Evolutionary conservation across 176 grass and related monocot genomes (phyloP).

Genomic region (Triticum urartu): DNA sequence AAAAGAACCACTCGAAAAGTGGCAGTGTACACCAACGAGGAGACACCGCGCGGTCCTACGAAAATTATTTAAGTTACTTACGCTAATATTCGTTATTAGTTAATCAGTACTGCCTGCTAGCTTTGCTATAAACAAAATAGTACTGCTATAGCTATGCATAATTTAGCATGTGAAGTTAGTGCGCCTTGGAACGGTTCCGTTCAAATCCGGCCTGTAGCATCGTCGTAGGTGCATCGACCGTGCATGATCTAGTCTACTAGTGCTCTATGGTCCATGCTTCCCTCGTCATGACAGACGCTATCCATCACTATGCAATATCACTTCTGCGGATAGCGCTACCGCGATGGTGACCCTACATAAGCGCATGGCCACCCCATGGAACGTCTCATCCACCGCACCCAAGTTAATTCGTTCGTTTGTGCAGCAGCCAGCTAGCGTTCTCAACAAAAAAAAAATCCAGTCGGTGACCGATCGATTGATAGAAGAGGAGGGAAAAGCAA

Average conservation of each 20-base stretch:
- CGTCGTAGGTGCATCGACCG: background rate
- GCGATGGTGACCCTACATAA: background rate
- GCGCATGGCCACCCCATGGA: background rate
- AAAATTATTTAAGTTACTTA: background rate
- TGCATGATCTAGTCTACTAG: background rate
- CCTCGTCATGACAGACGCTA: background rate
- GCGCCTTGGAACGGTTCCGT: background rate
- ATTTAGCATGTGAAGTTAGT: slow-evolving; percentile 14
- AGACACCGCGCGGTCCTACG: background rate
- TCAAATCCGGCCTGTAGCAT: background rate
- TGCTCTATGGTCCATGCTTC: background rate
- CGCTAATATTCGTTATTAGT: too few species aligned
- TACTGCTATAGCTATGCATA: too few species aligned
- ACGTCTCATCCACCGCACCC: background rate
- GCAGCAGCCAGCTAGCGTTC: background rate
- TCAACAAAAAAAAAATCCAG: background rate
- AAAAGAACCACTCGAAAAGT: background rate
- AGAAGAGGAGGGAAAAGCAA: background rate
- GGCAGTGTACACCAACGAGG: background rate
- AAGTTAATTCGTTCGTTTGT: background rate
- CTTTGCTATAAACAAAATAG: too few species aligned
- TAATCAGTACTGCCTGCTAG: too few species aligned
- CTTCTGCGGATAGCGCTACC: background rate
- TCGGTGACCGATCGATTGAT: background rate
- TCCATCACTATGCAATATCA: background rate